Conservation (phyloP, 805 yeast species). For the Starmerella stellata region DNA sequence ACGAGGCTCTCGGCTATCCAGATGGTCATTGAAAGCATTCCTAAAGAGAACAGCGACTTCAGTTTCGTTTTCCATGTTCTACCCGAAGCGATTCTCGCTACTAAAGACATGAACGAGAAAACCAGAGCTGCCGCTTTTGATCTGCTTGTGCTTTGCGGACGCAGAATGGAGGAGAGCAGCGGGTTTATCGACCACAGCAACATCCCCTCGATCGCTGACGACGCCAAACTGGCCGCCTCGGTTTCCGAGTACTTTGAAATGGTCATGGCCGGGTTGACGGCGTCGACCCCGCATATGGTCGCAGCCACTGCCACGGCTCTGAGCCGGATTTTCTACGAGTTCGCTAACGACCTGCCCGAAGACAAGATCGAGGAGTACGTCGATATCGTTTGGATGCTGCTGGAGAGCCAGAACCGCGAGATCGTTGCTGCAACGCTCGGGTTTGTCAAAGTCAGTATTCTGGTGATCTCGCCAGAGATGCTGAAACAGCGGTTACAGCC, state of each 20-base stretch:
- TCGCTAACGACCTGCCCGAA: slow-evolving; percentile 42
- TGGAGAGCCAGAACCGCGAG: slow-evolving; percentile 80
- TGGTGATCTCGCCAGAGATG: slow-evolving; percentile 62
- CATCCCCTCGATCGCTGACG: slow-evolving; percentile 49
- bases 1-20: slow-evolving; percentile 55
- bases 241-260: slow-evolving; percentile 75
- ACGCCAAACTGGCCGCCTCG: slow-evolving; percentile 49
- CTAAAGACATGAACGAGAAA: slow-evolving; percentile 85
- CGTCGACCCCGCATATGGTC: slow-evolving; percentile 85
- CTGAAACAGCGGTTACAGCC: slow-evolving; percentile 48
- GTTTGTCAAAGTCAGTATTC: slow-evolving; percentile 73
- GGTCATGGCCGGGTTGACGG: slow-evolving; percentile 91
- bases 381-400: slow-evolving; percentile 71
- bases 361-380: slow-evolving; percentile 55
- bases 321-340: slow-evolving; percentile 74
- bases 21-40: slow-evolving; percentile 42
- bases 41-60: slow-evolving; percentile 34
- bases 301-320: slow-evolving; percentile 89
- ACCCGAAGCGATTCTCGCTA: slow-evolving; percentile 75
- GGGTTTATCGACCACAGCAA: slow-evolving; percentile 47
- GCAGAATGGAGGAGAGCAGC: slow-evolving; percentile 40
- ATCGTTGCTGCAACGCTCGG: slow-evolving; percentile 90
- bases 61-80: slow-evolving; percentile 64
- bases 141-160: slow-evolving; percentile 62
- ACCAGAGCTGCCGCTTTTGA: slow-evolving; percentile 67